Conservation (phyloP, 163 green algal species). For the Volvox carteri region DNA sequence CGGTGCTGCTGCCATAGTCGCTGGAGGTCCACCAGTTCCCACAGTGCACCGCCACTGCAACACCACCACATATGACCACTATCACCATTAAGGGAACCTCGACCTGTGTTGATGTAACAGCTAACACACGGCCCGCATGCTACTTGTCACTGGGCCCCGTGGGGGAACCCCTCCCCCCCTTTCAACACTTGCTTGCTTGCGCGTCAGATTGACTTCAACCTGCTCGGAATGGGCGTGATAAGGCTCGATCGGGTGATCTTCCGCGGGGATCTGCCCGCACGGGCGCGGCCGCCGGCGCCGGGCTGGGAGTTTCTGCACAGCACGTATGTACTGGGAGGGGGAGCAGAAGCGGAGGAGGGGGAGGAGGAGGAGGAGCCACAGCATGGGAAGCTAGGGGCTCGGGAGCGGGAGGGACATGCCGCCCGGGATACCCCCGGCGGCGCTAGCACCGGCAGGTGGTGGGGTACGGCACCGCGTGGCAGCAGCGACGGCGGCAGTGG, state of each 20-base stretch:
- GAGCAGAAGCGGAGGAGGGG: background rate
- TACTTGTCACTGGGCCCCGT: too few species aligned
- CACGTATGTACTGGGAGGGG: background rate
- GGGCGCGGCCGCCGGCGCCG: background rate
- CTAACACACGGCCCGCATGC: too few species aligned
- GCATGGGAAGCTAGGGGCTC: too few species aligned
- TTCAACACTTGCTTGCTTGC: background rate
- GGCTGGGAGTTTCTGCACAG: conserved; percentile 32
- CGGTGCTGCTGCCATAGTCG: too few species aligned
- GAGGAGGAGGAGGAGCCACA: background rate
- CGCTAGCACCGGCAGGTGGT: background rate
- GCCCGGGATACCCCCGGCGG: background rate
- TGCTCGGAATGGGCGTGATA: conserved; percentile 93
- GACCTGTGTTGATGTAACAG: too few species aligned
- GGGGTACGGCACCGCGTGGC: background rate
- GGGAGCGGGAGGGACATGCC: too few species aligned
- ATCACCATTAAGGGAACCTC: too few species aligned
- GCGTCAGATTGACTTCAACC: conserved; percentile 96
- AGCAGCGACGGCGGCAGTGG: background rate
- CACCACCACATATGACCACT: too few species aligned
- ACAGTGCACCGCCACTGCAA: too few species aligned
- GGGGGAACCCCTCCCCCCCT: too few species aligned
- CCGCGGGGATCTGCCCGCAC: conserved; percentile 54
- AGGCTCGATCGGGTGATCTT: conserved; percentile 79
- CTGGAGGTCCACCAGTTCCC: too few species aligned